Conservation (phyloP, 305 asterid species). For the Lippia alba region DNA sequence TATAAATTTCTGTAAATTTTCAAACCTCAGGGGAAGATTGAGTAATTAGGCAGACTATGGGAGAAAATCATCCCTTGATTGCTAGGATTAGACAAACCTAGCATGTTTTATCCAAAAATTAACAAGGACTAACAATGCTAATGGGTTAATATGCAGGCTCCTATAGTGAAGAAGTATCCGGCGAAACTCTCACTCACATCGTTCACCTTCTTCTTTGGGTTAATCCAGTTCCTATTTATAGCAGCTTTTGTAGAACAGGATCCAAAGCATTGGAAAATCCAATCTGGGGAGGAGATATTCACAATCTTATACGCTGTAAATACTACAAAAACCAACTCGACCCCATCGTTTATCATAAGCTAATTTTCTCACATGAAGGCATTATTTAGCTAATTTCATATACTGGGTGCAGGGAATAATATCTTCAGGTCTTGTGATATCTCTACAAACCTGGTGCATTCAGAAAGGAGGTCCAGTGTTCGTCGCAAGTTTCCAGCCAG, state of each 20-base stretch:
- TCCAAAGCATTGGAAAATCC: slow-evolving; percentile 69
- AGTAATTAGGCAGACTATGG: no score
- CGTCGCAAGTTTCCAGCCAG: slow-evolving; percentile 90
- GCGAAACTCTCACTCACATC: slow-evolving; percentile 88
- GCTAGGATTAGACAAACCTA: no score
- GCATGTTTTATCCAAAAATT: neutral
- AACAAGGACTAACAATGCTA: slow-evolving; percentile 11
- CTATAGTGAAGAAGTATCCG: slow-evolving; percentile 83
- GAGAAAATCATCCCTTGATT: no score
- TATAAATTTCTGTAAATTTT: no score
- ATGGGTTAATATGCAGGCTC: slow-evolving; percentile 59
- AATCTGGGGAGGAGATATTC: slow-evolving; percentile 69
- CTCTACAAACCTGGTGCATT: slow-evolving; percentile 91
- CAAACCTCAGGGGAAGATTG: no score
- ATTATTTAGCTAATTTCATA: slow-evolving; percentile 21
- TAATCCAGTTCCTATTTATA: slow-evolving; percentile 73
- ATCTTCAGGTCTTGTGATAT: slow-evolving; percentile 83
- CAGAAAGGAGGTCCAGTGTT: slow-evolving; percentile 94
- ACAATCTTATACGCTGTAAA: slow-evolving; percentile 82
- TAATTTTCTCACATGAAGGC: slow-evolving; percentile 3
- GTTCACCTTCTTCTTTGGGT: slow-evolving; percentile 83
- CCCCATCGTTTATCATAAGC: neutral
- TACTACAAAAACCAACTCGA: slow-evolving; percentile 30
- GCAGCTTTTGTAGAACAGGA: slow-evolving; percentile 84
- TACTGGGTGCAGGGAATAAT: slow-evolving; percentile 64